Evolutionary conservation across 805 yeast species (phyloP).

Genomic region (Wickerhamiella kurtzmanii): DNA sequence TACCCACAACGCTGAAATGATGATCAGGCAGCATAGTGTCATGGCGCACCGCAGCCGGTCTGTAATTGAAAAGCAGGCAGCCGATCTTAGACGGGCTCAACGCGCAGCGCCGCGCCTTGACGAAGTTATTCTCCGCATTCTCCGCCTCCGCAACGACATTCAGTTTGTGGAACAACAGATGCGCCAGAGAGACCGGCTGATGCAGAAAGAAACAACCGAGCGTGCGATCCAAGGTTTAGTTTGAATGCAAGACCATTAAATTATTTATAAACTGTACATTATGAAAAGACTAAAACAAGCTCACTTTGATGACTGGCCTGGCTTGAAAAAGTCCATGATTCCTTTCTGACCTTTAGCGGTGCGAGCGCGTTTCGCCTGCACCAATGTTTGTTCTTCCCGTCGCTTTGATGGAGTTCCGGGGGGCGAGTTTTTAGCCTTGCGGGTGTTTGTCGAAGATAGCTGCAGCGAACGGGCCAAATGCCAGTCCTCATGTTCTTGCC

Average conservation of each 20-base stretch:
- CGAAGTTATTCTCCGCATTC: constrained; percentile 57
- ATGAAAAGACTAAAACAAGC: not conserved
- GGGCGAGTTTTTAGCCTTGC: not conserved
- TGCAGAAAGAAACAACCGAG: constrained; percentile 43
- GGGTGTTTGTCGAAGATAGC: constrained; percentile 1
- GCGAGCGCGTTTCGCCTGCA: not conserved
- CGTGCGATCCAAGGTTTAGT: constrained; percentile 21
- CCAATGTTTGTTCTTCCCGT: constrained; percentile 20
- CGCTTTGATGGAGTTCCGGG: constrained; percentile 27
- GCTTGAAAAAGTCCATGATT: constrained; percentile 11
- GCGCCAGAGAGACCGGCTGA: constrained; percentile 46
- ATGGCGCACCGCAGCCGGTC: constrained; percentile 56
- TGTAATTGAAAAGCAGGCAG: constrained; percentile 36
- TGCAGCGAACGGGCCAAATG: constrained; percentile 27
- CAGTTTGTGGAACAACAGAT: constrained; percentile 46
- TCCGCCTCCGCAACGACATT: constrained; percentile 51
- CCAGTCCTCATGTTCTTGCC: constrained; percentile 30
- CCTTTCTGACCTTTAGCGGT: constrained; percentile 7
- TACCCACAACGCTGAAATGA: constrained; percentile 30
- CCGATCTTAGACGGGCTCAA: constrained; percentile 34
- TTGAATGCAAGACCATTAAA: not conserved
- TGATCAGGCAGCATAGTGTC: constrained; percentile 54
- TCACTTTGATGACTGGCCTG: not conserved
- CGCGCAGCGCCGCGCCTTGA: constrained; percentile 39
- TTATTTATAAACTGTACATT: not conserved